A percentile compares a stretch with the other conserved stretches of the same genome.
Evolutionary conservation across 257 asterid species (phyloP).

Genomic region (Plantago ovata): DNA sequence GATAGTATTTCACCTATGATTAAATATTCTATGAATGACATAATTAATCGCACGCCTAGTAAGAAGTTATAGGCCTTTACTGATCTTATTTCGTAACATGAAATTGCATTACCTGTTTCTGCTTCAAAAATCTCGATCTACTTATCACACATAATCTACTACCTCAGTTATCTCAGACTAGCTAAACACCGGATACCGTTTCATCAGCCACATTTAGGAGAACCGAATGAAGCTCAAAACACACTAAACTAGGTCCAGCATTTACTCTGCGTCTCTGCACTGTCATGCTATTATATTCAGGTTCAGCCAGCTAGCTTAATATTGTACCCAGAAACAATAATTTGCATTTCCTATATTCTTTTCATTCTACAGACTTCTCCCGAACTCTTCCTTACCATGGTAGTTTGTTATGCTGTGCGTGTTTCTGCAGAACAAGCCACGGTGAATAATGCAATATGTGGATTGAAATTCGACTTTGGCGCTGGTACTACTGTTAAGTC

Average conservation of each 20-base stretch:
- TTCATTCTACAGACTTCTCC: not conserved
- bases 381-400: not conserved
- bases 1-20: not conserved
- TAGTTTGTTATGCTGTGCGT: not conserved
- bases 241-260: not conserved
- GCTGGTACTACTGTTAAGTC: not conserved
- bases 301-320: no score
- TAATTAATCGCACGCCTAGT: not conserved
- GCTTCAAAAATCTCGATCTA: not conserved
- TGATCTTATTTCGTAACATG: not conserved
- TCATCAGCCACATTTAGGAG: not conserved
- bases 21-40: not conserved
- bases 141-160: no score
- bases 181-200: no score
- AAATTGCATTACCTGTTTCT: not conserved
- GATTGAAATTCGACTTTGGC: not conserved
- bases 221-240: not conserved
- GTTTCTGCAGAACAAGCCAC: conserved; percentile 1
- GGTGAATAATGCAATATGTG: not conserved
- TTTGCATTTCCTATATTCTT: not conserved
- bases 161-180: no score
- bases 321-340: not conserved
- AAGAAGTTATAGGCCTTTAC: not conserved
- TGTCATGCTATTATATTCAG: not conserved
- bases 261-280: no score